A percentile compares a stretch with the other conserved stretches of the same genome.
phyloP scores from a whole-genome alignment of 139 green algal species.

The Volvox africanus region DNA sequence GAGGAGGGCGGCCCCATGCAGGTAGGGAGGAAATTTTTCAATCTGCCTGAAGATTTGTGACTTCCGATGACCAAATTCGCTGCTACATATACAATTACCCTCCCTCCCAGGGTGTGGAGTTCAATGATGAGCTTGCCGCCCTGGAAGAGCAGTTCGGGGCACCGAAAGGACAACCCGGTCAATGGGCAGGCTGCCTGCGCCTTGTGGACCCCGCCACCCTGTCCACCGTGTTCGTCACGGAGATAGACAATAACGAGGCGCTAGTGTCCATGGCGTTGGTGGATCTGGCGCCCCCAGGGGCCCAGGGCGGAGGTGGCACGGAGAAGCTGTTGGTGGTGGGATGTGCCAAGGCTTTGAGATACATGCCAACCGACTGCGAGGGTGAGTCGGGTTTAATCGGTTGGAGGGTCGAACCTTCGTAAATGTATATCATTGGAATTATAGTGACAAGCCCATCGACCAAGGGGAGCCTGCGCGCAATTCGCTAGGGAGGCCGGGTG shows the following conservation, averaged over 20 bases:
- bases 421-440: too few relatives aligned
- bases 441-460: too few relatives aligned
- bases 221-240: conserved; percentile 67
- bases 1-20: conserved; percentile 41
- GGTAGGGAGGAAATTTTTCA: background rate
- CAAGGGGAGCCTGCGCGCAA: too few relatives aligned
- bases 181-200: conserved; percentile 94
- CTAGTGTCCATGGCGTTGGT: conserved; percentile 83
- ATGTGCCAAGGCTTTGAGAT: conserved; percentile 85
- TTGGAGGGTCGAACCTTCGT: too few relatives aligned
- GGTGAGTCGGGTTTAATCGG: conserved; percentile 48
- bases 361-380: conserved; percentile 83
- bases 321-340: conserved; percentile 85
- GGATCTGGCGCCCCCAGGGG: conserved; percentile 65
- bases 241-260: conserved; percentile 92
- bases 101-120: conserved; percentile 74
- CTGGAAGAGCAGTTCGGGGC: conserved; percentile 86
- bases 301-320: conserved; percentile 32
- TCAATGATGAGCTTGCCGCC: conserved; percentile 78
- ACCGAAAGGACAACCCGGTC: conserved; percentile 73
- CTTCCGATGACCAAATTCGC: too few relatives aligned
- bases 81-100: too few relatives aligned
- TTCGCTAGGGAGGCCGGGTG: too few relatives aligned
- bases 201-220: conserved; percentile 86
- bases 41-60: too few relatives aligned